Conservation (phyloP, 1,284 basidiomycete genomes). For the Ganoderma sp. region DNA sequence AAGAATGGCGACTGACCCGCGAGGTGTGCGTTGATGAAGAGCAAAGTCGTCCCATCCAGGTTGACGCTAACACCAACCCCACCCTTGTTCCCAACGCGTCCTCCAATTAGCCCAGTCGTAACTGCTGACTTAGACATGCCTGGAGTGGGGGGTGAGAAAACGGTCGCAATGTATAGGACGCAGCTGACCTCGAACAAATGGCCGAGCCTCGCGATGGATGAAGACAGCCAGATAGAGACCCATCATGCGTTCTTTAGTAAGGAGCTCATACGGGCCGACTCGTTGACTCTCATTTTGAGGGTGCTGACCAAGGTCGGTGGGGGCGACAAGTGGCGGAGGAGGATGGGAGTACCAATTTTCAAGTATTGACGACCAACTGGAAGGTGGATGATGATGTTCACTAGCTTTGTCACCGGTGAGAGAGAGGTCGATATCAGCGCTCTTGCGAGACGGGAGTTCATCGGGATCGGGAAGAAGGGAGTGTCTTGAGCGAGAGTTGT, state of each 20-base stretch:
- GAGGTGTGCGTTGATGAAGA: constrained; percentile 90
- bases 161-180: constrained; percentile 5
- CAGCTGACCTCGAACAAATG: constrained; percentile 59
- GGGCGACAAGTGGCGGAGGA: constrained; percentile 5
- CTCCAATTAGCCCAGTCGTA: constrained; percentile 86
- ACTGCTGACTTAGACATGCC: constrained; percentile 76
- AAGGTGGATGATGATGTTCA: constrained; percentile 36
- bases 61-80: constrained; percentile 85
- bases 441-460: constrained; percentile 29
- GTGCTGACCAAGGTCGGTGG: constrained; percentile 21
- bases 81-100: constrained; percentile 86
- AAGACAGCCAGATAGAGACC: constrained; percentile 83
- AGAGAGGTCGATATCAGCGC: constrained; percentile 26
- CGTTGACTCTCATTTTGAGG: constrained; percentile 32
- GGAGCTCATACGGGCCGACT: constrained; percentile 72
- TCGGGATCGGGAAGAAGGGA: constrained; percentile 27
- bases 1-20: constrained; percentile 58
- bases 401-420: constrained; percentile 24
- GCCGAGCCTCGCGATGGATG: constrained; percentile 68
- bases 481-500: constrained; percentile 36
- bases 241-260: constrained; percentile 88
- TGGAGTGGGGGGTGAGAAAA: constrained; percentile 34
- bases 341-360: constrained; percentile 72
- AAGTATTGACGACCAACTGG: constrained; percentile 75
- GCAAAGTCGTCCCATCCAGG: constrained; percentile 71